These are phyloP conservation scores for Oryza australiensis DNA, from an alignment of 176 grass and related monocot species.

Conservation along the genomic window DNA sequence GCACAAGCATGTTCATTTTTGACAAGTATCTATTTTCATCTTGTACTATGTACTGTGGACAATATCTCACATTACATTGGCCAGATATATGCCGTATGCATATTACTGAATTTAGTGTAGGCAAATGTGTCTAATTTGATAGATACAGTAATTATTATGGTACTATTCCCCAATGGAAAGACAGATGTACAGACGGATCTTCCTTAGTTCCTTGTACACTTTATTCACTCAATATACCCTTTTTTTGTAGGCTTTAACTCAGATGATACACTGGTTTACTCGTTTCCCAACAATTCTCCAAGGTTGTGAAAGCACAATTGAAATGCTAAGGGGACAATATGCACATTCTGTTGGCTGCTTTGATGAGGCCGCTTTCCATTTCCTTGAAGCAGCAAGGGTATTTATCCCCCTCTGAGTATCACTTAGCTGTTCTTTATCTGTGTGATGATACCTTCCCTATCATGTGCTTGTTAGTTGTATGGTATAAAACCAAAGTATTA, in stretches of 20 bases:
- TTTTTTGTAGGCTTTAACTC: conserved; percentile 62
- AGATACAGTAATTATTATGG: background rate
- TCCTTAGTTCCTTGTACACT: background rate
- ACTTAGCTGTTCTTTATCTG: background rate
- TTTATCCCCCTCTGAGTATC: background rate
- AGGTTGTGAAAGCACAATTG: conserved; percentile 83
- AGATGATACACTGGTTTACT: conserved; percentile 88
- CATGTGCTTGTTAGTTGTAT: conserved; percentile 5
- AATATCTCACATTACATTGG: background rate
- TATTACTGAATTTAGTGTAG: conserved; percentile 23
- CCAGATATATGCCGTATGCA: background rate
- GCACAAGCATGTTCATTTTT: conserved; percentile 14
- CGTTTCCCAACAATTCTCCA: conserved; percentile 86
- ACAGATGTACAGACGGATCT: conserved; percentile 4
- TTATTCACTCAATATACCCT: conserved; percentile 23
- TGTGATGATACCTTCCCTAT: background rate
- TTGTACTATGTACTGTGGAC: background rate
- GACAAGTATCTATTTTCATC: conserved; percentile 14
- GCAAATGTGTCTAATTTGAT: conserved; percentile 4
- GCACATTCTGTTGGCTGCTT: conserved; percentile 97
- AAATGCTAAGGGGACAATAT: conserved; percentile 92
- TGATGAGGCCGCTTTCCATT: conserved; percentile 85
- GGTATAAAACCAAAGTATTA: conserved; percentile 3
- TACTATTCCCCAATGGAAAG: background rate
- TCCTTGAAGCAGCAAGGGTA: conserved; percentile 82